These are phyloP conservation scores for Nemania bipapillata DNA, from an alignment of 2,329 filamentous ascomycete genomes.

Conservation along the genomic window DNA sequence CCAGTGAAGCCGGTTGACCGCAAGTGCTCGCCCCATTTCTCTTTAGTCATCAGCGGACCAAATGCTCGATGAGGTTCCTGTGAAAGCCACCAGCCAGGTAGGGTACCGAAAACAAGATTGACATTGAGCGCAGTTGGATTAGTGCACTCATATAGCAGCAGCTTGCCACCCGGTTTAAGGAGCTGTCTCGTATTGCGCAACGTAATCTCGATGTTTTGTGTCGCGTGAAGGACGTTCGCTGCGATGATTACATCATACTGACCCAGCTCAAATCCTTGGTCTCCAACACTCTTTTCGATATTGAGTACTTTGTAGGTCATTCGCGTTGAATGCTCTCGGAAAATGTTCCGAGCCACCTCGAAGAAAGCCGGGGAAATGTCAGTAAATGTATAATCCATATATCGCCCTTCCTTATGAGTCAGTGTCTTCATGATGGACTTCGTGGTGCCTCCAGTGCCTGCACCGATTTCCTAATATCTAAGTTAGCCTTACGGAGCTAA, in stretches of 20 bases:
- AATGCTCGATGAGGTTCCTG: slow-evolving; percentile 45
- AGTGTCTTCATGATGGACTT: slow-evolving; percentile 43
- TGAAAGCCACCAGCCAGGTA: slow-evolving; percentile 55
- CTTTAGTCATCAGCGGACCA: slow-evolving; percentile 45
- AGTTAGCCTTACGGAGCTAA: slow-evolving; percentile 36
- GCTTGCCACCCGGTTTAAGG: slow-evolving; percentile 41
- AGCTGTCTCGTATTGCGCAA: slow-evolving; percentile 40
- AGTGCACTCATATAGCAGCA: slow-evolving; percentile 37
- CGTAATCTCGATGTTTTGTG: slow-evolving; percentile 36
- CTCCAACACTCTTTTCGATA: slow-evolving; percentile 45
- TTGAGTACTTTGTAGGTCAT: slow-evolving; percentile 50
- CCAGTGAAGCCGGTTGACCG: slow-evolving; percentile 33
- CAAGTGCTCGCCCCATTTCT: slow-evolving; percentile 41
- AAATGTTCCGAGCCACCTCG: slow-evolving; percentile 45
- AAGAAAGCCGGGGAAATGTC: slow-evolving; percentile 48
- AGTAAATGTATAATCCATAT: slow-evolving; percentile 44
- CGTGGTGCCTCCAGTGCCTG: slow-evolving; percentile 46
- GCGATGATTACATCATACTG: slow-evolving; percentile 50
- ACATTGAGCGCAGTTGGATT: slow-evolving; percentile 31
- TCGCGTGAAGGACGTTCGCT: slow-evolving; percentile 45
- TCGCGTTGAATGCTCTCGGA: slow-evolving; percentile 39
- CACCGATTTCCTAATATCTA: slow-evolving; percentile 45
- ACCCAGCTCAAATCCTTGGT: slow-evolving; percentile 49
- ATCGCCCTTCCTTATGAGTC: slow-evolving; percentile 38
- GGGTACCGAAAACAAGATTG: slow-evolving; percentile 48